Evolutionary conservation across 2,329 filamentous ascomycete species (phyloP).

Genomic region (Nectriaceae sp.): DNA sequence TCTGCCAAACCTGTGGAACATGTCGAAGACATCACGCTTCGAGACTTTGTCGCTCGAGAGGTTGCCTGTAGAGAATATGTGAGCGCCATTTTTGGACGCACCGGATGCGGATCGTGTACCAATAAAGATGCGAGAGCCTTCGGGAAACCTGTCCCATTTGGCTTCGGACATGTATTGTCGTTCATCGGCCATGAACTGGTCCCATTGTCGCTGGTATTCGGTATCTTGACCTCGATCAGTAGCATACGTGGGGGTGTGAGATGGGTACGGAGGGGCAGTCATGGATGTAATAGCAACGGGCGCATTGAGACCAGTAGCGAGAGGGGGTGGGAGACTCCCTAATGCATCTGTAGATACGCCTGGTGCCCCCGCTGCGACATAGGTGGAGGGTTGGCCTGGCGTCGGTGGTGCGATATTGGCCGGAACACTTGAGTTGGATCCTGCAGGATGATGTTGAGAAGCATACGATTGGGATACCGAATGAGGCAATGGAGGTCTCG

Average conservation of each 20-base stretch:
- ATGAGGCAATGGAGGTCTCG: conserved; percentile 46
- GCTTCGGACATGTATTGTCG: conserved; percentile 75
- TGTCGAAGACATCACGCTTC: conserved; percentile 89
- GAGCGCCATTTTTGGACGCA: conserved; percentile 26
- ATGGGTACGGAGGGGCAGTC: conserved; percentile 34
- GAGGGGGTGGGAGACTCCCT: conserved; percentile 33
- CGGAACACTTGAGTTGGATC: conserved; percentile 33
- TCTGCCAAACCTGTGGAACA: conserved; percentile 83
- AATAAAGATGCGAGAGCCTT: conserved; percentile 77
- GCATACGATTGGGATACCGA: conserved; percentile 38
- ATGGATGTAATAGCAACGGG: conserved; percentile 30
- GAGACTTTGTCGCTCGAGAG: conserved; percentile 90
- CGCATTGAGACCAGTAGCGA: conserved; percentile 31
- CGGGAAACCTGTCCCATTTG: conserved; percentile 79
- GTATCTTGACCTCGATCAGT: conserved; percentile 36
- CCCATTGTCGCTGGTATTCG: conserved; percentile 67
- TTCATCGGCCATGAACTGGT: conserved; percentile 73
- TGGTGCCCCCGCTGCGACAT: conserved; percentile 34
- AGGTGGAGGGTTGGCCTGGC: conserved; percentile 36
- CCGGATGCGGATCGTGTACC: conserved; percentile 53
- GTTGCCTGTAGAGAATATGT: conserved; percentile 64
- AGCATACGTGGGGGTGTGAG: conserved; percentile 29
- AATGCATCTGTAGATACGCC: conserved; percentile 34
- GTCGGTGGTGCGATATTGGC: conserved; percentile 32
- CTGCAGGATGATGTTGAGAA: conserved; percentile 38